A percentile compares a stretch with the other conserved stretches of the same genome.
These are phyloP conservation scores for Taphrina deformans DNA, from an alignment of 1,139 yeast species.

Conservation along the genomic window DNA sequence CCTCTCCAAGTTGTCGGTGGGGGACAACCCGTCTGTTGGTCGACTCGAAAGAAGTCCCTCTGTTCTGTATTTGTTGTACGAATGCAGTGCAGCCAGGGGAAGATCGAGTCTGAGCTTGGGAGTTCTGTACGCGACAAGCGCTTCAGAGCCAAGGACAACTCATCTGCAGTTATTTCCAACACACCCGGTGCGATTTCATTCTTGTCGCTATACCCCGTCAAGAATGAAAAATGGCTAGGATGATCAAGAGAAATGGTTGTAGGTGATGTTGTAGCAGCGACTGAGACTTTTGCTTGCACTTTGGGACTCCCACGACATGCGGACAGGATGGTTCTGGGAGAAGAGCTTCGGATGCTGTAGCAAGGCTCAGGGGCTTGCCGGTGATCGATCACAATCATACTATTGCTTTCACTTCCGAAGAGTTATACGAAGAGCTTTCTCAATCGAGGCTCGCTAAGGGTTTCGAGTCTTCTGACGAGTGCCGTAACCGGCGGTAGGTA, in stretches of 20 bases:
- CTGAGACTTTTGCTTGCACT: neutral
- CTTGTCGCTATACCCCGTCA: neutral
- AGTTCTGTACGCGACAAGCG: slow-evolving; percentile 51
- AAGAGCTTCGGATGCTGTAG: slow-evolving; percentile 20
- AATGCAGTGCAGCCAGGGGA: slow-evolving; percentile 88
- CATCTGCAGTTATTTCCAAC: slow-evolving; percentile 42
- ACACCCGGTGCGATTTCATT: slow-evolving; percentile 38
- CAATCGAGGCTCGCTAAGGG: no score
- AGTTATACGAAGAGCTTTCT: no score
- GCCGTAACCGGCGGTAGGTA: no score
- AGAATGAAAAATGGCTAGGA: neutral
- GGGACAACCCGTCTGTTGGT: neutral
- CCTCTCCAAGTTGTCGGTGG: slow-evolving; percentile 15
- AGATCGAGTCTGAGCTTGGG: slow-evolving; percentile 68
- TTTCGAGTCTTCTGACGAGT: no score
- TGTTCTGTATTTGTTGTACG: slow-evolving; percentile 45
- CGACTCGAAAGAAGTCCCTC: slow-evolving; percentile 41
- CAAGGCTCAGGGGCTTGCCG: slow-evolving; percentile 14
- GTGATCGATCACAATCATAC: slow-evolving; percentile 18
- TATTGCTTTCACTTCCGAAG: no score
- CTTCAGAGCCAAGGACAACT: slow-evolving; percentile 43
- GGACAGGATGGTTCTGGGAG: slow-evolving; percentile 3
- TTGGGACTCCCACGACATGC: neutral
- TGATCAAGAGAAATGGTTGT: neutral
- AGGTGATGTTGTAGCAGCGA: neutral